Evolutionary conservation across 371 early-diverging fungal species (phyloP), one percentile per base, ranked within the genome.

Genomic region (Mucor racemosus): DNA sequence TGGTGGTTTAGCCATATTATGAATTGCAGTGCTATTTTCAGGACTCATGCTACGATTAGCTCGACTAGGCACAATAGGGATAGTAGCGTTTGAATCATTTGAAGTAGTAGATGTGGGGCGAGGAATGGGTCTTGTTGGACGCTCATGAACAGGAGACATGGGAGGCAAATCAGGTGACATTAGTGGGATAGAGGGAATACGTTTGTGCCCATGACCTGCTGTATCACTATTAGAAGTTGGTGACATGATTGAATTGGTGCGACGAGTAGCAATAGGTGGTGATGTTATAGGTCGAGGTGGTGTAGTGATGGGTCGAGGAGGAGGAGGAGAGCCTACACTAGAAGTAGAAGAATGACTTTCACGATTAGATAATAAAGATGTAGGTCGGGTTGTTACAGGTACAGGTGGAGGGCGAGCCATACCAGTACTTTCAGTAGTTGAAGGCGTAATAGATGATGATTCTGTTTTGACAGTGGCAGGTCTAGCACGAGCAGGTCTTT

Each of bases 81-180:
- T 50, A 19, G 66, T 40, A 3, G 31, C 13, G 0, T 11, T 21
- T 26, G 54, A 17, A 14, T 48, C 64, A 33, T 41, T 64, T 11
- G 72, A 62, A 3, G 42, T 42, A 40, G 74, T 60, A 57, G 73
- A 62, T 34, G 62, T 62, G 10, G 77, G 78, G 44, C 60, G 50
- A n/a, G 75, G 66, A 13, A 79, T 76, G 33, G 78, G 78, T 42
- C 82, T 62, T 39, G 78, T 70, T 5, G 78, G 81, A 17, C 75
- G 62, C 10, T 64, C 62, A 56, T 58, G 36, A n/a, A 64, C 53
- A 5, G 74, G 68, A 19, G 75, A 69, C 31, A 75, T 56, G 33
- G 80, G 83, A 19, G 83, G 83, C 41, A 82, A 64, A 64, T 82
- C 83, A n/a, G 83, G 80, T 10, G 83, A 71, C 6, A 65, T 62